Evolutionary conservation across 345 rosid species (phyloP).

Genomic region (Mallotus nudiflorus): DNA sequence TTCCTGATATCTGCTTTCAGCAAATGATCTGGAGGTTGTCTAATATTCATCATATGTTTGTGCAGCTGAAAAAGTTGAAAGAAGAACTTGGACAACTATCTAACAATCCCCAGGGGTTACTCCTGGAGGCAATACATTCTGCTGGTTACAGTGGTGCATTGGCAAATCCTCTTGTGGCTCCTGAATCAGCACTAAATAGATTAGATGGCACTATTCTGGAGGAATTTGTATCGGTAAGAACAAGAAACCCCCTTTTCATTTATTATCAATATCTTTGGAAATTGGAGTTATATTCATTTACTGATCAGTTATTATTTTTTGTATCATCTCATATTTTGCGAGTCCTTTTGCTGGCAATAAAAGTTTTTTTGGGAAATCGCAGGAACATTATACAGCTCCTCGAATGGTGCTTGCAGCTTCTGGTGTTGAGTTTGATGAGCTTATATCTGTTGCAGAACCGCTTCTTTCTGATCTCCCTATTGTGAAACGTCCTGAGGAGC

Average conservation of each 20-base stretch:
- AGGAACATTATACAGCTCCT: slow-evolving; percentile 84
- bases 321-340: slow-evolving; percentile 3
- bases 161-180: slow-evolving; percentile 83
- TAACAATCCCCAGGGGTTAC: slow-evolving; percentile 69
- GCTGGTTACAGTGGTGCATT: slow-evolving; percentile 82
- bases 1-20: background rate
- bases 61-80: slow-evolving; percentile 75
- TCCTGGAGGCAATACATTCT: slow-evolving; percentile 85
- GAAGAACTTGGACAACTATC: slow-evolving; percentile 61
- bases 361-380: slow-evolving; percentile 26
- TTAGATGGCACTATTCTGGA: slow-evolving; percentile 57
- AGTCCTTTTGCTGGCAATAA: background rate
- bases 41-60: background rate
- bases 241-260: background rate
- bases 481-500: slow-evolving; percentile 47
- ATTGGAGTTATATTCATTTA: background rate
- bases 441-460: slow-evolving; percentile 76
- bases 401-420: slow-evolving; percentile 83
- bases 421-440: slow-evolving; percentile 80
- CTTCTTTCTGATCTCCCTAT: slow-evolving; percentile 77
- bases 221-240: slow-evolving; percentile 74
- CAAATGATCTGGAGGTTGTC: background rate
- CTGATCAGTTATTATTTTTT: slow-evolving; percentile 2
- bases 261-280: no score
- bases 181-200: slow-evolving; percentile 66